These are phyloP conservation scores for Scutellaria barbata DNA, from an alignment of 257 asterid genomes.

Conservation along the genomic window DNA sequence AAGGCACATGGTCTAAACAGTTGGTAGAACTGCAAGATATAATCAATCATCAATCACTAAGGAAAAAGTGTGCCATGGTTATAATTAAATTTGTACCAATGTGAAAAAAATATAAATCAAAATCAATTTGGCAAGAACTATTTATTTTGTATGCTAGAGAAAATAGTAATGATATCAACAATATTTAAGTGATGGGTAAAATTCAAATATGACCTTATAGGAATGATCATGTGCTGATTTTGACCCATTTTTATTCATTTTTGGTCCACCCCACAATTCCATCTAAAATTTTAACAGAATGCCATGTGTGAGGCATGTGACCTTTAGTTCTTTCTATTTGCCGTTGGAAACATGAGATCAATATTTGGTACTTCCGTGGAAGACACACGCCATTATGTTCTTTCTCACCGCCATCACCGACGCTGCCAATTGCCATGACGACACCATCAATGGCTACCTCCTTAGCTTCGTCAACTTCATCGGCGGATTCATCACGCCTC, in stretches of 20 bases:
- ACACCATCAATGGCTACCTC: conserved; percentile 72
- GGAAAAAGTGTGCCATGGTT: not conserved
- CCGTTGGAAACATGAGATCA: no score
- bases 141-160: not conserved
- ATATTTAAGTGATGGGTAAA: not conserved
- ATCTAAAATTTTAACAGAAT: no score
- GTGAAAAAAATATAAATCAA: conserved; percentile 3
- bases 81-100: not conserved
- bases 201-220: no score
- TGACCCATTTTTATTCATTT: no score
- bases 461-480: conserved; percentile 39
- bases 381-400: conserved; percentile 49
- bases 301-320: no score
- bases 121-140: not conserved
- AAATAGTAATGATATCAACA: not conserved
- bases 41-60: not conserved
- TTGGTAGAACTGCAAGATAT: not conserved
- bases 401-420: conserved; percentile 42
- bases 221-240: no score
- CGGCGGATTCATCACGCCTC: conserved; percentile 32
- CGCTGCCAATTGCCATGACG: conserved; percentile 54
- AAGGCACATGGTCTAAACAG: not conserved
- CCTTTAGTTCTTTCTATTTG: no score
- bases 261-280: no score
- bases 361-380: conserved; percentile 61